Percentiles rank a stretch among this genome's conserved stretches.
Evolutionary conservation across 23 red algal genomes (phyloP).

Genomic region (Gracilaria gracilis): DNA sequence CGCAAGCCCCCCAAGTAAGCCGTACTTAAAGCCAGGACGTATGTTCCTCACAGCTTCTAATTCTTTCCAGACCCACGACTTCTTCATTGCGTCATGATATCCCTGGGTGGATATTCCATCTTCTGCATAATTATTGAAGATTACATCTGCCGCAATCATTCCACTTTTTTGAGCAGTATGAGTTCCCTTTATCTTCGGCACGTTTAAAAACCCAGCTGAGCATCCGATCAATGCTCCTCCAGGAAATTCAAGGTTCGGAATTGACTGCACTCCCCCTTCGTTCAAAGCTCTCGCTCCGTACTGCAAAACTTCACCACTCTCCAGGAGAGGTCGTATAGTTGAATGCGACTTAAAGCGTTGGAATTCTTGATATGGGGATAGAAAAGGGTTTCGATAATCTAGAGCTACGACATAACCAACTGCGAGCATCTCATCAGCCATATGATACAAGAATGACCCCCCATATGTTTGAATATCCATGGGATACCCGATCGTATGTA

Average conservation of each 20-base stretch:
- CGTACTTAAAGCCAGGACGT: slow-evolving; percentile 88
- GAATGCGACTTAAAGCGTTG: slow-evolving; percentile 94
- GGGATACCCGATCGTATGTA: slow-evolving; percentile 93
- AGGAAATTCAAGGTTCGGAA: slow-evolving; percentile 90
- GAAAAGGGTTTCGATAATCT: slow-evolving; percentile 92
- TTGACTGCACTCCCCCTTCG: slow-evolving; percentile 90
- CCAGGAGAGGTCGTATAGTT: slow-evolving; percentile 65
- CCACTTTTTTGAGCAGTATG: slow-evolving; percentile 99
- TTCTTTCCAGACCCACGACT: slow-evolving; percentile 90
- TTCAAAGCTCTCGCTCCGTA: slow-evolving; percentile 95
- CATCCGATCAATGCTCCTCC: slow-evolving; percentile 96
- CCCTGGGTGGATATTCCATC: slow-evolving; percentile 32
- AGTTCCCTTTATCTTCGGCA: slow-evolving; percentile 99
- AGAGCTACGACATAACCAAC: slow-evolving; percentile 90
- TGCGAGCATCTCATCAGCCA: slow-evolving; percentile 82
- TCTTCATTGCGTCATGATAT: slow-evolving; percentile 71
- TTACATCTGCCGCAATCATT: slow-evolving; percentile 92
- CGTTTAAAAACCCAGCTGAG: slow-evolving; percentile 96
- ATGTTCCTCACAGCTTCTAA: slow-evolving; percentile 87
- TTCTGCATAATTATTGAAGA: slow-evolving; percentile 54
- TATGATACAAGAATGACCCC: slow-evolving; percentile 96
- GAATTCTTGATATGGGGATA: slow-evolving; percentile 88
- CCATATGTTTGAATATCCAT: slow-evolving; percentile 93
- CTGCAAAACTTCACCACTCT: slow-evolving; percentile 87
- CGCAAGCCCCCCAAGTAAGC: slow-evolving; percentile 77